A percentile compares a stretch with the other conserved stretches of the same genome.
phyloP scores from a whole-genome alignment of 2,329 filamentous ascomycete species.

The Xylaria sp. region DNA sequence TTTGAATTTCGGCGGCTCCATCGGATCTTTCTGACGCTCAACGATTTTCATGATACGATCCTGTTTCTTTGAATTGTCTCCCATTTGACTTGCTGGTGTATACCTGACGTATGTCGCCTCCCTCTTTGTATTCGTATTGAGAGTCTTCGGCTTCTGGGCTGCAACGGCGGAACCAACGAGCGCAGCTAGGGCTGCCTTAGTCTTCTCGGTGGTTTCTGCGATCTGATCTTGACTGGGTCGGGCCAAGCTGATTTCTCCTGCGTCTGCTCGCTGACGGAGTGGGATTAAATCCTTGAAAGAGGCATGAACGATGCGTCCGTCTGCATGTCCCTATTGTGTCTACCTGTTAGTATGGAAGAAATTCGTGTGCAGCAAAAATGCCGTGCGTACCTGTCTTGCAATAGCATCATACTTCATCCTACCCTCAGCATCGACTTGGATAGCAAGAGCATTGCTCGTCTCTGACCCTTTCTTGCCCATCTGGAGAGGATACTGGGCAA shows the following conservation, averaged over 20 bases:
- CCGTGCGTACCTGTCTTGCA: slow-evolving; percentile 50
- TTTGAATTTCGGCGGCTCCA: slow-evolving; percentile 95
- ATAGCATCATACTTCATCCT: slow-evolving; percentile 97
- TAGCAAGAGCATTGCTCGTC: slow-evolving; percentile 80
- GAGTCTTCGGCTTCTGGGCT: slow-evolving; percentile 92
- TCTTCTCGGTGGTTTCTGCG: slow-evolving; percentile 76
- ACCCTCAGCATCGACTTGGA: slow-evolving; percentile 85
- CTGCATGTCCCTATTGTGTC: slow-evolving; percentile 63
- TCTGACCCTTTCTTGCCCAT: slow-evolving; percentile 78
- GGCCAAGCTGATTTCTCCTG: slow-evolving; percentile 82
- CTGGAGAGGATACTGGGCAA: slow-evolving; percentile 92
- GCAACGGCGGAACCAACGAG: slow-evolving; percentile 81
- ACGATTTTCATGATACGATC: slow-evolving; percentile 99
- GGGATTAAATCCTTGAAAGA: slow-evolving; percentile 97
- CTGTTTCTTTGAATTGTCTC: slow-evolving; percentile 75
- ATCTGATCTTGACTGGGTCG: slow-evolving; percentile 82
- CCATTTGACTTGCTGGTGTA: slow-evolving; percentile 95
- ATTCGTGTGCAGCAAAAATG: neutral
- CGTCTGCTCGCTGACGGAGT: slow-evolving; percentile 84
- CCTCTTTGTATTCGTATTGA: slow-evolving; percentile 71
- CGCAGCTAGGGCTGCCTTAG: slow-evolving; percentile 75
- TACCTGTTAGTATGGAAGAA: neutral
- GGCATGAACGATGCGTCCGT: slow-evolving; percentile 80
- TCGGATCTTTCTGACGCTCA: slow-evolving; percentile 84
- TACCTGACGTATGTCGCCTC: slow-evolving; percentile 94